A percentile compares a stretch with the other conserved stretches of the same genome.
phyloP scores from a whole-genome alignment of 306 rosid genomes.

The Herpetospermum pedunculosum region DNA sequence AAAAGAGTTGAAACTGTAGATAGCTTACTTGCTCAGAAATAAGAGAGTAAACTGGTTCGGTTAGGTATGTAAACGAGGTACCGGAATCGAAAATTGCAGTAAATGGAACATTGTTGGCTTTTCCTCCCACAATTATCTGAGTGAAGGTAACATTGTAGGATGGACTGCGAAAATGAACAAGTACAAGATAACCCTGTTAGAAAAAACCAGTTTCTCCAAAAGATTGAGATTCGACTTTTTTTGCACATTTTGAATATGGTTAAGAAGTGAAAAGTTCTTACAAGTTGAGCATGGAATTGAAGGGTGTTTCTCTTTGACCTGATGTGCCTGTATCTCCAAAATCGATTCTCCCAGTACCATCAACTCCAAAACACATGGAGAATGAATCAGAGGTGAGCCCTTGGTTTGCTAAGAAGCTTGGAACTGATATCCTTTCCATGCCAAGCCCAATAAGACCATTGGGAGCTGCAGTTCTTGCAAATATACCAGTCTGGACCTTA shows the following conservation, averaged over 20 bases:
- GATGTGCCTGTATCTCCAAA: constrained; percentile 68
- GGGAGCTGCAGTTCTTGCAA: constrained; percentile 62
- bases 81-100: constrained; percentile 79
- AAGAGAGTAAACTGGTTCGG: constrained; percentile 57
- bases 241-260: not conserved
- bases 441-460: constrained; percentile 89
- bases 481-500: constrained; percentile 60
- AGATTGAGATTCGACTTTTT: constrained; percentile 7
- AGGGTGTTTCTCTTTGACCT: constrained; percentile 59
- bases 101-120: constrained; percentile 30
- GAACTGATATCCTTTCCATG: constrained; percentile 49
- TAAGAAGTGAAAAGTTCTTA: constrained; percentile 29
- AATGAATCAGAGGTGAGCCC: constrained; percentile 60
- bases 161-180: constrained; percentile 33
- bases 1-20: not conserved
- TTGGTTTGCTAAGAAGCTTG: constrained; percentile 59
- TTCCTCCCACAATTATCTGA: constrained; percentile 39
- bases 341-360: constrained; percentile 56
- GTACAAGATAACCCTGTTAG: constrained; percentile 14
- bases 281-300: constrained; percentile 28
- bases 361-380: constrained; percentile 78
- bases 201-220: constrained; percentile 4
- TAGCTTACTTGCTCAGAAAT: constrained; percentile 46
- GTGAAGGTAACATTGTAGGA: constrained; percentile 64
- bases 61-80: constrained; percentile 72